Conservation (phyloP, 1,139 yeast genomes). For the Pneumocystis oryctolagi region DNA sequence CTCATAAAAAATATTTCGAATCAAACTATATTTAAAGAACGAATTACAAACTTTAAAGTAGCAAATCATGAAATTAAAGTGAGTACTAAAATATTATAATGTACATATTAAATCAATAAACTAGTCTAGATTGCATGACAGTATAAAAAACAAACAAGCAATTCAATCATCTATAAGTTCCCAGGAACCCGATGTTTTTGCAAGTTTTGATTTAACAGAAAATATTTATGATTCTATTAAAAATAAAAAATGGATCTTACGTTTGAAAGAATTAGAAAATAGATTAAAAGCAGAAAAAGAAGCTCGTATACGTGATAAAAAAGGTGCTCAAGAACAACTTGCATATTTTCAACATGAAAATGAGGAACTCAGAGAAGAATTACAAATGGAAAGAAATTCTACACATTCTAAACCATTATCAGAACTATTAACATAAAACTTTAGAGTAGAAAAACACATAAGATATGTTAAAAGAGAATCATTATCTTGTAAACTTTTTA, state of each 20-base stretch:
- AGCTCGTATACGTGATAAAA: constrained; percentile 16
- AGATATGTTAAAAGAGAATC: not conserved
- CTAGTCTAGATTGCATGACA: not conserved
- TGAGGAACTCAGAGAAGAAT: constrained; percentile 6
- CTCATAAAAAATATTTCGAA: not conserved
- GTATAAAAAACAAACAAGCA: not conserved
- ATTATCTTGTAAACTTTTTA: not conserved
- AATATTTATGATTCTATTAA: not conserved
- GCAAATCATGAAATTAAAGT: not conserved
- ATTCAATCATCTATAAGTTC: not conserved
- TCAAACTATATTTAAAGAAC: not conserved
- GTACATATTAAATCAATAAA: not conserved
- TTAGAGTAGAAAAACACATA: not conserved
- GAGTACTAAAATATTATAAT: not conserved
- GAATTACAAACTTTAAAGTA: not conserved
- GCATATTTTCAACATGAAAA: constrained; percentile 14
- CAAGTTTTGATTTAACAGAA: not conserved
- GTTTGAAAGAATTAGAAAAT: constrained; percentile 16
- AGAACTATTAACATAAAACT: not conserved
- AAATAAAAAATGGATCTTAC: constrained; percentile 11
- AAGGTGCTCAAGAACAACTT: constrained; percentile 15
- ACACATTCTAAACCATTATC: not conserved
- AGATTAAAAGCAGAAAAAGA: constrained; percentile 17
- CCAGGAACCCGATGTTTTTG: not conserved
- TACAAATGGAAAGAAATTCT: not conserved